Conservation (phyloP, 768 basidiomycete species). For the Amanita exitialis region DNA sequence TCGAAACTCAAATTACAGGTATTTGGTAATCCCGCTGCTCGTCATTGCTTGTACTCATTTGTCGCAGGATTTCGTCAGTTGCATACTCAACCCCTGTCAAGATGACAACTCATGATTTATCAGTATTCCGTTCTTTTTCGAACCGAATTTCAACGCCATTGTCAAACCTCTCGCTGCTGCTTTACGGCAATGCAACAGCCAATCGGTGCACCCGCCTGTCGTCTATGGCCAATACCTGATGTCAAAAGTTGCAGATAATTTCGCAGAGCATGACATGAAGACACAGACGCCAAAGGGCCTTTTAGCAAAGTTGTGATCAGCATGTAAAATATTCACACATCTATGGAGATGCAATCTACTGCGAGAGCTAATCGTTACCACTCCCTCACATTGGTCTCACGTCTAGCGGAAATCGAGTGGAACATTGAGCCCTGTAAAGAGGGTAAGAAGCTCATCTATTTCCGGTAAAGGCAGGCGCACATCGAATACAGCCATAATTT, state of each 20-base stretch:
- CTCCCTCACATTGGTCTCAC: neutral
- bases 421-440: slow-evolving; percentile 22
- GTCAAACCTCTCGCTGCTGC: slow-evolving; percentile 60
- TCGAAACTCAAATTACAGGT: slow-evolving; percentile 59
- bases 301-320: slow-evolving; percentile 13
- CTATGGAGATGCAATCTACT: neutral
- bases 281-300: neutral
- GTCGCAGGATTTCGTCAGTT: slow-evolving; percentile 60
- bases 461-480: slow-evolving; percentile 15
- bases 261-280: slow-evolving; percentile 30
- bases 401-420: slow-evolving; percentile 14
- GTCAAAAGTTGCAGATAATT: slow-evolving; percentile 67
- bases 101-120: slow-evolving; percentile 3
- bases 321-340: neutral
- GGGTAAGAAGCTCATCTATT: neutral
- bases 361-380: neutral
- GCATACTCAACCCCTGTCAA: neutral
- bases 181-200: slow-evolving; percentile 27
- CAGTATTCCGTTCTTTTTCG: slow-evolving; percentile 90
- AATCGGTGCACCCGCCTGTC: slow-evolving; percentile 26
- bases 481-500: slow-evolving; percentile 29
- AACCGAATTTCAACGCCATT: slow-evolving; percentile 73
- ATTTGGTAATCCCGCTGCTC: slow-evolving; percentile 15
- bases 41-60: slow-evolving; percentile 6
- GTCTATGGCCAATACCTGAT: slow-evolving; percentile 75